A percentile compares a stretch with the other conserved stretches of the same genome.
Evolutionary conservation across 2,329 filamentous ascomycete genomes (phyloP).

Genomic region (Epichloe hybrida): DNA sequence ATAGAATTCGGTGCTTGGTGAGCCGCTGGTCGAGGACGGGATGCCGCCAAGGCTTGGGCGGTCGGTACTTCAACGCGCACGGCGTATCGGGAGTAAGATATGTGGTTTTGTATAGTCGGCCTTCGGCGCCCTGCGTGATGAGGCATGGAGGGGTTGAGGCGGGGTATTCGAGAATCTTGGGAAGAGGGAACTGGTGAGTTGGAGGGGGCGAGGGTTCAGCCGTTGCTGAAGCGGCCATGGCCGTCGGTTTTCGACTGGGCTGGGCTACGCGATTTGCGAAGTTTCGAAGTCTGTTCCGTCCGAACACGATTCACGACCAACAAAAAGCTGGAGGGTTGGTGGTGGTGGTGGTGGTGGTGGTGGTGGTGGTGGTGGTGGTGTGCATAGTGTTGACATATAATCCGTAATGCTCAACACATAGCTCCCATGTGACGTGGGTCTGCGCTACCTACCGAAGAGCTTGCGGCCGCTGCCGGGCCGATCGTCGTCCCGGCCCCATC

Average conservation of each 20-base stretch:
- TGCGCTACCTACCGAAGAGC: not conserved
- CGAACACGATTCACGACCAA: no score
- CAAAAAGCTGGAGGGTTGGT: no score
- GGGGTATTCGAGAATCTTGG: slow-evolving; percentile 50
- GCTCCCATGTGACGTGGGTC: no score
- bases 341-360: no score
- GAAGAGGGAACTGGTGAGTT: slow-evolving; percentile 36
- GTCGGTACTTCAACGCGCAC: slow-evolving; percentile 81
- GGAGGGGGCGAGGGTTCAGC: slow-evolving; percentile 8
- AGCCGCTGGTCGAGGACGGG: slow-evolving; percentile 76
- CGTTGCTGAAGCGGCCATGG: slow-evolving; percentile 3
- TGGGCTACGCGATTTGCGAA: not conserved
- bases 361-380: no score
- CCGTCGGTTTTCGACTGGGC: not conserved
- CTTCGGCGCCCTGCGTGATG: slow-evolving; percentile 90
- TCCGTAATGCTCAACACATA: no score
- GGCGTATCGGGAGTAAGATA: slow-evolving; percentile 56
- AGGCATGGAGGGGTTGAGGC: slow-evolving; percentile 48
- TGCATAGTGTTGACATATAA: no score
- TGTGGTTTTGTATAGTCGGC: slow-evolving; percentile 76
- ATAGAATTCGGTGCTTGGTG: slow-evolving; percentile 73
- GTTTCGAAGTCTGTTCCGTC: no score
- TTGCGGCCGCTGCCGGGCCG: slow-evolving; percentile 4
- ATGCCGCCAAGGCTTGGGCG: slow-evolving; percentile 83
- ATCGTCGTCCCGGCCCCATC: not conserved